These are phyloP conservation scores for Nitzschia sp. DNA, from an alignment of 108 stramenopile genomes.

Conservation along the genomic window DNA sequence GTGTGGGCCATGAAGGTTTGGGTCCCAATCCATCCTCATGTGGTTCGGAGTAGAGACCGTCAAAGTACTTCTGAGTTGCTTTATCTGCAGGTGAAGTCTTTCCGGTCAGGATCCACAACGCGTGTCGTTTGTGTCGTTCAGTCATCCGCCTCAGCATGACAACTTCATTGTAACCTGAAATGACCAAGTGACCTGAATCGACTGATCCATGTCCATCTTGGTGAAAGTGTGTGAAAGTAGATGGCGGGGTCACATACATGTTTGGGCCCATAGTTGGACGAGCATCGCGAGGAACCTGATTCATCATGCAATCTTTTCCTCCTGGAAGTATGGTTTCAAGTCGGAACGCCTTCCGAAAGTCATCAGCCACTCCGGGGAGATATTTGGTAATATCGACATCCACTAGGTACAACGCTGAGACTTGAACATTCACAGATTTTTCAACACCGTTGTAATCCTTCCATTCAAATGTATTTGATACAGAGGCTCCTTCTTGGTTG, in stretches of 20 bases:
- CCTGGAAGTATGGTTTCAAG: slow-evolving; percentile 67
- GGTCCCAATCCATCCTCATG: slow-evolving; percentile 58
- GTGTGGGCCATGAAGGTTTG: slow-evolving; percentile 63
- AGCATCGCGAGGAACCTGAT: slow-evolving; percentile 37
- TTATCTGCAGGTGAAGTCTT: slow-evolving; percentile 13
- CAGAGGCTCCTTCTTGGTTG: not conserved
- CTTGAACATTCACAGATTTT: slow-evolving; percentile 38
- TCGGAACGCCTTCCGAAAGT: slow-evolving; percentile 58
- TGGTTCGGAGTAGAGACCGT: slow-evolving; percentile 66
- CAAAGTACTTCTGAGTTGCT: slow-evolving; percentile 27
- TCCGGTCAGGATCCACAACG: slow-evolving; percentile 36
- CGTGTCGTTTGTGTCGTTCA: slow-evolving; percentile 70
- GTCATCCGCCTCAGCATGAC: slow-evolving; percentile 77
- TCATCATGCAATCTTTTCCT: slow-evolving; percentile 83
- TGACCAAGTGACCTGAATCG: slow-evolving; percentile 77
- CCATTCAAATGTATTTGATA: slow-evolving; percentile 35
- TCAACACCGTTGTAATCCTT: slow-evolving; percentile 39
- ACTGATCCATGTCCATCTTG: slow-evolving; percentile 89
- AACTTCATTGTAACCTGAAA: slow-evolving; percentile 81
- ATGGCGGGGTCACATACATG: slow-evolving; percentile 69
- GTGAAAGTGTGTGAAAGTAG: slow-evolving; percentile 76
- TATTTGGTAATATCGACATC: slow-evolving; percentile 65
- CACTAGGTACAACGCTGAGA: slow-evolving; percentile 63
- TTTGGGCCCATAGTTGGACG: slow-evolving; percentile 86
- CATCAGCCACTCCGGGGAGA: slow-evolving; percentile 42